Conservation (phyloP, 768 basidiomycete species). For the Serendipita sp. region DNA sequence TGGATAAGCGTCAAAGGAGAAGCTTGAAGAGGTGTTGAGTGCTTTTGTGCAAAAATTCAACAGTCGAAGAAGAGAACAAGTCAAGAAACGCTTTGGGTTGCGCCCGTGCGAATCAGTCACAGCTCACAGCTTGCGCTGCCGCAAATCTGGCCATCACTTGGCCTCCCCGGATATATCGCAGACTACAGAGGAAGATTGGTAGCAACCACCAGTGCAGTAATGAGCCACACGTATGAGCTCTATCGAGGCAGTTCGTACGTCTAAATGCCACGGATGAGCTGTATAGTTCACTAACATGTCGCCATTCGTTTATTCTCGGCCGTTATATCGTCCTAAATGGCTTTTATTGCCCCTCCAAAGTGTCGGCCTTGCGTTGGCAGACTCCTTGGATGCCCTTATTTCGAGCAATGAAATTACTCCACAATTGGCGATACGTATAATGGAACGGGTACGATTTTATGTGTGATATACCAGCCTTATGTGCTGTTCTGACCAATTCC, state of each 20-base stretch:
- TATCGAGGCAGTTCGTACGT: slow-evolving; percentile 1
- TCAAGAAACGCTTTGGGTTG: neutral
- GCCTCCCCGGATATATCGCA: neutral
- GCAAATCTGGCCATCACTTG: neutral
- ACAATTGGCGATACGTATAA: slow-evolving; percentile 96
- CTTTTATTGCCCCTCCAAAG: slow-evolving; percentile 26
- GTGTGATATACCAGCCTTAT: neutral
- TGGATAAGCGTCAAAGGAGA: neutral
- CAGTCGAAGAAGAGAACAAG: slow-evolving; percentile 5
- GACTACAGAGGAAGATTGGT: too few species aligned
- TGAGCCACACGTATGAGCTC: neutral
- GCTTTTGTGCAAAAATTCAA: neutral
- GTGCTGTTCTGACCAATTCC: neutral
- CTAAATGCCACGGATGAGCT: neutral
- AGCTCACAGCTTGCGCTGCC: neutral
- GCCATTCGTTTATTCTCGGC: too few species aligned
- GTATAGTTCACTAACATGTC: neutral
- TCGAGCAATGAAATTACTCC: slow-evolving; percentile 93
- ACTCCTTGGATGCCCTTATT: slow-evolving; percentile 96
- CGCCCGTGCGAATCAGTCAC: neutral
- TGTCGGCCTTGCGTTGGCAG: slow-evolving; percentile 92
- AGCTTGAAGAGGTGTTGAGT: neutral
- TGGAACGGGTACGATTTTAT: slow-evolving; percentile 59
- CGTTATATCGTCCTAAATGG: too few species aligned
- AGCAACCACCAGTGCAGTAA: too few species aligned